Base-by-base conservation (phyloP, 2,329 filamentous ascomycete genomes). In the Sporothrix pallida region DNA sequence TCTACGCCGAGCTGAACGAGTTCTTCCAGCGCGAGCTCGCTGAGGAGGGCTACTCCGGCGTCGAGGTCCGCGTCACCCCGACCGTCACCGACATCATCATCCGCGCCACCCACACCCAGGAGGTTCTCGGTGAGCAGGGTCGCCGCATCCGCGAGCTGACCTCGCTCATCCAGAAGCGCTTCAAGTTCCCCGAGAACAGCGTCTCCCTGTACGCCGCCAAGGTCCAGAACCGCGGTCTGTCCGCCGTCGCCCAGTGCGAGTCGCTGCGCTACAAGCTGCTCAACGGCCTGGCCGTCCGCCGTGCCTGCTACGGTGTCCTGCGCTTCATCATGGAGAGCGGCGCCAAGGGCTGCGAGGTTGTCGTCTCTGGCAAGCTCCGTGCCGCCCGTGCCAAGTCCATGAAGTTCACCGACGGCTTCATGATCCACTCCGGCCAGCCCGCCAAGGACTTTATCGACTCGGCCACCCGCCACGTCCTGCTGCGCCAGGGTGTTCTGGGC, bases 361-460 rank as follows among this genome's bases (percentile, higher is more conserved):
- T 99, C 84, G 96, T 99, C 80, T 98, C 94, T 80, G 96, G 96
- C 86, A 99, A 99, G 92, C 93, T 99, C 81, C 92, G 96, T 84
- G 96, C 96, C 85, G 96, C 96, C 83, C 94, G 96, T 90, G 96
- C 96, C 87, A 99, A 99, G 94, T 94, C 90, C 88, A 99, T 99
- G 96, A 99, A 99, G 92, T 99, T 99, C 92, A 99, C 96, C 86
- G 95, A 99, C 87, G 96, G 96, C 85, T 99, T 99, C 94, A 99
- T 99, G 96, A 99, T 99, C 88, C 96, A 99, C 93, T 99, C 96
- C 83, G 96, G 96, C 88, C 96, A 99, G 87, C 96, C 96, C 83
- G 96, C 95, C 83, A 95, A 97, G 88, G 96, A 99, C 88, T 99
- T 99, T 89, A 99, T 99, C 86, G 96, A 99, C 90, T 90, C 88